phyloP scores from a whole-genome alignment of 805 yeast species.

The Yarrowia keelungensis region DNA sequence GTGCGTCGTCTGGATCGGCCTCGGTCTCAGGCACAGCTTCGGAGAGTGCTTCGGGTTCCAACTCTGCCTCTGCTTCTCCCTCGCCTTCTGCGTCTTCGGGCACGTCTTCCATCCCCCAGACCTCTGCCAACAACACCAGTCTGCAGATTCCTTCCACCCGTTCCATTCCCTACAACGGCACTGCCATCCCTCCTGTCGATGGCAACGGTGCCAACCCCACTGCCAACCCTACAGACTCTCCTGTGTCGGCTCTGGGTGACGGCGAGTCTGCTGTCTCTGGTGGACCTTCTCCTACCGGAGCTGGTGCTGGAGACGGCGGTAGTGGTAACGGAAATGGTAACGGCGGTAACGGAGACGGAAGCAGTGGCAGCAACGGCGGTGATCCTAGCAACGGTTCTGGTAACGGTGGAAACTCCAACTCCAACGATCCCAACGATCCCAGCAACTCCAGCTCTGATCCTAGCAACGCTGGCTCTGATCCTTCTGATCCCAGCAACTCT shows the following conservation, averaged over 20 bases:
- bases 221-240: slow-evolving; percentile 10
- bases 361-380: neutral
- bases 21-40: slow-evolving; percentile 1
- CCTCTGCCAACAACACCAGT: neutral
- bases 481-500: neutral
- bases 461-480: neutral
- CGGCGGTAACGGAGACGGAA: neutral
- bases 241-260: neutral
- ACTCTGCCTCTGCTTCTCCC: slow-evolving; percentile 5
- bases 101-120: slow-evolving; percentile 12
- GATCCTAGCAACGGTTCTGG: slow-evolving; percentile 6
- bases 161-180: slow-evolving; percentile 24
- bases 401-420: neutral
- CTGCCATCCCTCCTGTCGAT: slow-evolving; percentile 1
- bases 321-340: neutral
- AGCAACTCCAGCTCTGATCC: neutral
- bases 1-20: slow-evolving; percentile 7
- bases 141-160: slow-evolving; percentile 1
- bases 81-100: slow-evolving; percentile 2
- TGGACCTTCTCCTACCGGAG: slow-evolving; percentile 2
- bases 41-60: slow-evolving; percentile 2
- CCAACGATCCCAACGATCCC: neutral
- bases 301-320: neutral
- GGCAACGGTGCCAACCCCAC: neutral
- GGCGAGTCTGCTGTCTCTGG: neutral